These are phyloP conservation scores for Cryptococcus wingfieldii DNA, from an alignment of 1,284 basidiomycete genomes.

Conservation along the genomic window DNA sequence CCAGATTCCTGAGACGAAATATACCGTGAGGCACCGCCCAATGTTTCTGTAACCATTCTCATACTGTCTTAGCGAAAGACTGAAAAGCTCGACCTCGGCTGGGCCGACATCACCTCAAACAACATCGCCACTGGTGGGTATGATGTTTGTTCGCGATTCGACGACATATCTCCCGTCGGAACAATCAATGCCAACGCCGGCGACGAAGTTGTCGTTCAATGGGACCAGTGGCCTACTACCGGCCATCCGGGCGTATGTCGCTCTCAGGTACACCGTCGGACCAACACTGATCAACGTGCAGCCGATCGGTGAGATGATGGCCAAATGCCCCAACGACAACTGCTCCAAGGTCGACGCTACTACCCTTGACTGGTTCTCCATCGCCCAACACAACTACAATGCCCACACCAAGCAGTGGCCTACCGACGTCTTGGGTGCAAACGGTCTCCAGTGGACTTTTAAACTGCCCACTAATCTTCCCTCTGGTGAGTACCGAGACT, in stretches of 20 bases:
- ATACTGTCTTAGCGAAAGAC: neutral
- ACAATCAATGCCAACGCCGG: neutral
- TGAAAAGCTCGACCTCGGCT: neutral
- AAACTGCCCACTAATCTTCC: slow-evolving; percentile 1
- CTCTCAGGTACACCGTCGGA: no score
- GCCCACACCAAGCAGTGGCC: slow-evolving; percentile 2
- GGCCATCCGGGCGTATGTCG: slow-evolving; percentile 1
- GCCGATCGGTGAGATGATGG: slow-evolving; percentile 3
- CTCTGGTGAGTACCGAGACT: neutral
- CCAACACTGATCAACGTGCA: neutral
- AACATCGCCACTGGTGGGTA: slow-evolving; percentile 2
- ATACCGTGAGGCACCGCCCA: neutral
- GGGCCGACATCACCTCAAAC: neutral
- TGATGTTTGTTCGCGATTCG: neutral
- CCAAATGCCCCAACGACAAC: neutral
- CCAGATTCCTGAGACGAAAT: neutral
- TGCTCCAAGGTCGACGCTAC: slow-evolving; percentile 2
- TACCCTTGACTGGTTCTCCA: slow-evolving; percentile 1
- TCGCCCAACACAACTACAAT: slow-evolving; percentile 2
- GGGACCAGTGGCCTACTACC: neutral
- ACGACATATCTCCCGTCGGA: neutral
- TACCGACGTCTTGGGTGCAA: neutral
- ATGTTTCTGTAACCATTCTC: neutral
- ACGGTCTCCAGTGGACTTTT: neutral
- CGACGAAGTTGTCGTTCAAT: slow-evolving; percentile 1